phyloP scores from a whole-genome alignment of 106 monocot species.

The Posidonia australis region DNA sequence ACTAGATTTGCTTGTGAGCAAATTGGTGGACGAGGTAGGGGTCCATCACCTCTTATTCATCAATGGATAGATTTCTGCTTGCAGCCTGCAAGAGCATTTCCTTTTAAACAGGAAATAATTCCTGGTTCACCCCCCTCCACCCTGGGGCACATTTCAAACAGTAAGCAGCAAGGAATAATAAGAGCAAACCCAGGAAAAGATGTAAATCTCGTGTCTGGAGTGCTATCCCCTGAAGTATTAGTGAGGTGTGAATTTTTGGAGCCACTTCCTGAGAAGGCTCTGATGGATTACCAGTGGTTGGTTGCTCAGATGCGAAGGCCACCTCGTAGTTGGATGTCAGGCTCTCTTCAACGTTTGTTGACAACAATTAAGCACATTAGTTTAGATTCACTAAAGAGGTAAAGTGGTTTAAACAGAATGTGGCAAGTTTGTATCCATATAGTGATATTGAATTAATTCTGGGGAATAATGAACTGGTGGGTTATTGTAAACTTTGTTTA shows the following conservation, averaged over 20 bases:
- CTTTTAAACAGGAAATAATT: constrained; percentile 62
- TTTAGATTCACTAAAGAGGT: neutral
- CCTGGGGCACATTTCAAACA: constrained; percentile 16
- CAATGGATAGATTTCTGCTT: constrained; percentile 97
- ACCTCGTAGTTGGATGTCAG: constrained; percentile 17
- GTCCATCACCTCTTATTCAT: constrained; percentile 74
- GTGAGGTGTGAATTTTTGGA: constrained; percentile 68
- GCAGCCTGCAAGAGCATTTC: constrained; percentile 47
- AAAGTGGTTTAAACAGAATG: no score
- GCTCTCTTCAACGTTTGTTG: neutral
- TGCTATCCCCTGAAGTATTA: constrained; percentile 58
- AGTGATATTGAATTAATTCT: no score
- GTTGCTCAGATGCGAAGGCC: constrained; percentile 40
- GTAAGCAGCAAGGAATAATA: constrained; percentile 1
- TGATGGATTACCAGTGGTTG: constrained; percentile 64
- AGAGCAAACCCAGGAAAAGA: constrained; percentile 41
- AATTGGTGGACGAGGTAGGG: constrained; percentile 68
- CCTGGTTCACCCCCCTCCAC: constrained; percentile 60
- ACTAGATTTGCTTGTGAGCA: constrained; percentile 42
- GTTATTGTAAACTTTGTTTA: no score
- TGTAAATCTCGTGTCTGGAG: constrained; percentile 47
- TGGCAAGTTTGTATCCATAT: no score
- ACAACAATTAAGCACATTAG: no score
- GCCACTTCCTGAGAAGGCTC: constrained; percentile 52
- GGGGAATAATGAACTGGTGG: no score